A percentile compares a stretch with the other conserved stretches of the same genome.
These are phyloP conservation scores for Pholiota conissans DNA, from an alignment of 768 basidiomycete genomes.

Conservation along the genomic window DNA sequence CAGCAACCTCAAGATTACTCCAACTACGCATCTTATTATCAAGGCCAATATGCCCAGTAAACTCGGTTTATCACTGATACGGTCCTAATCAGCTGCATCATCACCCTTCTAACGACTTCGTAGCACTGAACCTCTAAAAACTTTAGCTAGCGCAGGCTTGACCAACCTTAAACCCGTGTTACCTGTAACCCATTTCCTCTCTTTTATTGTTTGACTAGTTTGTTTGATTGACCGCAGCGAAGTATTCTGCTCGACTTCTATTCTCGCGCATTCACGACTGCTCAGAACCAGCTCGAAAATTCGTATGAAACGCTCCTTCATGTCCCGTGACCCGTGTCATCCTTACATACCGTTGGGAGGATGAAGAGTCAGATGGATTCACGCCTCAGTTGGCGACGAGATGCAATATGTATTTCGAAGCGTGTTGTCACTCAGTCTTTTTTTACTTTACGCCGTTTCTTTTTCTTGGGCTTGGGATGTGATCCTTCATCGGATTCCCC, in stretches of 20 bases:
- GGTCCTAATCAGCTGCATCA: constrained; percentile 23
- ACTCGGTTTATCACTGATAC: constrained; percentile 42
- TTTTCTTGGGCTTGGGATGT: constrained; percentile 22
- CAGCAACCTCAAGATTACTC: constrained; percentile 70
- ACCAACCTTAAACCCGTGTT: constrained; percentile 20
- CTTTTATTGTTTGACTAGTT: constrained; percentile 16
- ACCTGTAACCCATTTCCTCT: constrained; percentile 12
- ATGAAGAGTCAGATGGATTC: too few species aligned
- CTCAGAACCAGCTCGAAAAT: not conserved
- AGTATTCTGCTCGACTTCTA: constrained; percentile 4
- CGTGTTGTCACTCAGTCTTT: constrained; percentile 2
- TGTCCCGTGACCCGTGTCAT: too few species aligned
- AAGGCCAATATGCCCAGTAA: constrained; percentile 85
- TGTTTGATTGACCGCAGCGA: constrained; percentile 19
- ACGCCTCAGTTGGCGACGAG: too few species aligned
- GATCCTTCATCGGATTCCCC: constrained; percentile 24
- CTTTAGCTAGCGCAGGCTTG: constrained; percentile 30
- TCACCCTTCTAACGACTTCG: constrained; percentile 40
- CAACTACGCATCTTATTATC: constrained; percentile 86
- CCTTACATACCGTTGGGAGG: not conserved
- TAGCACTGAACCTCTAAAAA: constrained; percentile 38
- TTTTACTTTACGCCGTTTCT: constrained; percentile 17
- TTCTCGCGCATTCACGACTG: constrained; percentile 9
- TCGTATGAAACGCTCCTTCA: not conserved
- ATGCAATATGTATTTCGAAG: not conserved